These are phyloP conservation scores for Xylariales sp. DNA, from an alignment of 2,329 filamentous ascomycete genomes.

Conservation along the genomic window DNA sequence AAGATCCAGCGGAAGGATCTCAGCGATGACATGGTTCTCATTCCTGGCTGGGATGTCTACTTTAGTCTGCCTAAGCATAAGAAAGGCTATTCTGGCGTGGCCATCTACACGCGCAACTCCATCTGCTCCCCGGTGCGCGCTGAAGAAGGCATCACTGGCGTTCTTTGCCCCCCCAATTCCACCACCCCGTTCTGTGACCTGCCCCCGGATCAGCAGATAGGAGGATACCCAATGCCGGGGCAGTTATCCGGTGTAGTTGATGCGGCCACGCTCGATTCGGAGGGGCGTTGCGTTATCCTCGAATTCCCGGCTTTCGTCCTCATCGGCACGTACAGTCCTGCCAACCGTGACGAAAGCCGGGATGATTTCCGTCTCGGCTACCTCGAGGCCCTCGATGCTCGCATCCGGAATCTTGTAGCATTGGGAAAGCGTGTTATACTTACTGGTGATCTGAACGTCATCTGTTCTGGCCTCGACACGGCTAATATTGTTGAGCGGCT, in stretches of 20 bases:
- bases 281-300: slow-evolving; percentile 85
- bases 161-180: slow-evolving; percentile 70
- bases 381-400: slow-evolving; percentile 72
- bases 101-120: slow-evolving; percentile 86
- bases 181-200: slow-evolving; percentile 70
- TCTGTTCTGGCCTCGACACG: slow-evolving; percentile 65
- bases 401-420: slow-evolving; percentile 76
- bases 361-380: slow-evolving; percentile 81
- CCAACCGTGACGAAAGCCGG: slow-evolving; percentile 78
- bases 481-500: slow-evolving; percentile 70
- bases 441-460: slow-evolving; percentile 85
- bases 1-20: slow-evolving; percentile 95
- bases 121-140: slow-evolving; percentile 82
- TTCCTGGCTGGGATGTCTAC: slow-evolving; percentile 93
- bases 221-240: slow-evolving; percentile 72
- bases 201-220: slow-evolving; percentile 70
- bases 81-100: slow-evolving; percentile 95
- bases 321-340: slow-evolving; percentile 88
- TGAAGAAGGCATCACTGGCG: slow-evolving; percentile 88
- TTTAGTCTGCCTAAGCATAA: slow-evolving; percentile 92
- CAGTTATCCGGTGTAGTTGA: slow-evolving; percentile 66
- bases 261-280: slow-evolving; percentile 72
- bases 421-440: slow-evolving; percentile 83
- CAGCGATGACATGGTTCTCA: slow-evolving; percentile 89
- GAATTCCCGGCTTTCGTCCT: slow-evolving; percentile 95